These are phyloP conservation scores for Arthroderma uncinatum DNA, from an alignment of 2,329 filamentous ascomycete species.

Conservation along the genomic window DNA sequence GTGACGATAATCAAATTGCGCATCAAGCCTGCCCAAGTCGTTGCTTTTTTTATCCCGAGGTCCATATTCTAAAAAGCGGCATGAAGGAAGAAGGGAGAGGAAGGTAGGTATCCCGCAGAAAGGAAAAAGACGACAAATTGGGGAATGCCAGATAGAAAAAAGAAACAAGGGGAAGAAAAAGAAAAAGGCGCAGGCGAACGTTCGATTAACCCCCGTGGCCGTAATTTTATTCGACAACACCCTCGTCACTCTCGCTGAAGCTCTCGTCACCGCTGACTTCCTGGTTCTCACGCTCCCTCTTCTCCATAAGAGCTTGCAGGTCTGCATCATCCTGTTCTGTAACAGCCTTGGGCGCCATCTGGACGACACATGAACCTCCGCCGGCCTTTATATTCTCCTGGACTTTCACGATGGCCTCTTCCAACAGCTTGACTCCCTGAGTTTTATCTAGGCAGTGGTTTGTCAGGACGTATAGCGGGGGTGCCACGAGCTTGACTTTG, in stretches of 20 bases:
- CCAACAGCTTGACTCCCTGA: constrained; percentile 69
- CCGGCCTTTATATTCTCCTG: constrained; percentile 64
- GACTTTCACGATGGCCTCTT: constrained; percentile 83
- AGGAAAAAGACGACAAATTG: neutral
- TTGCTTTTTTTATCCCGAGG: constrained; percentile 1
- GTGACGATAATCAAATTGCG: neutral
- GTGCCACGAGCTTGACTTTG: constrained; percentile 97
- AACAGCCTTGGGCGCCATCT: constrained; percentile 99
- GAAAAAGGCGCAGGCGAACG: neutral
- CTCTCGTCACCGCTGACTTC: constrained; percentile 97
- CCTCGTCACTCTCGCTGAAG: constrained; percentile 88
- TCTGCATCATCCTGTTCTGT: constrained; percentile 98
- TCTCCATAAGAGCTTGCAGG: constrained; percentile 96
- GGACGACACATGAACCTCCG: constrained; percentile 72
- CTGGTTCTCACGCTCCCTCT: constrained; percentile 93
- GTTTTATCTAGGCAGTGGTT: constrained; percentile 92
- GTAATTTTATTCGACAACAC: constrained; percentile 41
- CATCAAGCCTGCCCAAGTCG: neutral
- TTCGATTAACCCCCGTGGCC: neutral
- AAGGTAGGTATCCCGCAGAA: neutral
- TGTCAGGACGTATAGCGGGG: constrained; percentile 90
- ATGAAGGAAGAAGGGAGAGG: neutral
- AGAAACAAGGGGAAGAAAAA: neutral
- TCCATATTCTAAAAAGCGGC: neutral
- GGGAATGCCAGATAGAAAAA: neutral